Evolutionary conservation across 2,329 filamentous ascomycete genomes (phyloP).

Genomic region (Herpomyces periplanetae): DNA sequence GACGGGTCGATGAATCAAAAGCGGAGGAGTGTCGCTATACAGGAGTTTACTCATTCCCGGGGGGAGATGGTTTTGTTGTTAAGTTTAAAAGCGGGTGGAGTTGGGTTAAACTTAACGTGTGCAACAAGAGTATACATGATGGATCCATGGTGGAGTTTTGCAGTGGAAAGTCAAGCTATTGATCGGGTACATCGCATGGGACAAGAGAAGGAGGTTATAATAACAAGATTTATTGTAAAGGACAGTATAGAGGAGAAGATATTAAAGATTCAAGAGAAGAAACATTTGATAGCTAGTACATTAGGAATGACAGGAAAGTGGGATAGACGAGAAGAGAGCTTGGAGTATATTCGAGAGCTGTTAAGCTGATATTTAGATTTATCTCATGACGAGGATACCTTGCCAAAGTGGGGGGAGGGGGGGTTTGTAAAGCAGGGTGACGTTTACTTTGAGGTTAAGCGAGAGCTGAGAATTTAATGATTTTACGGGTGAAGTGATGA

Average conservation of each 20-base stretch:
- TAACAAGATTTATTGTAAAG: constrained; percentile 56
- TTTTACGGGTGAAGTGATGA: too few species aligned
- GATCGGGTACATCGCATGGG: constrained; percentile 93
- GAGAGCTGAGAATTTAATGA: too few species aligned
- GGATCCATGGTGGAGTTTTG: constrained; percentile 98
- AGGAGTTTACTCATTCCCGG: constrained; percentile 20
- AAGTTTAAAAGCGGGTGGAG: constrained; percentile 54
- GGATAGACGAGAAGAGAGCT: too few species aligned
- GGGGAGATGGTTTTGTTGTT: constrained; percentile 35
- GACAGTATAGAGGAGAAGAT: constrained; percentile 82
- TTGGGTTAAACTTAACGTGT: constrained; percentile 62
- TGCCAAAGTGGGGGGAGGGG: too few species aligned
- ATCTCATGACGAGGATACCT: too few species aligned
- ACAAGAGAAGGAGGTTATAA: constrained; percentile 45
- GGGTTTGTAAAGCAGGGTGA: too few species aligned
- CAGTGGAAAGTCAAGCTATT: constrained; percentile 81
- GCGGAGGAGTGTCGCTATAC: constrained; percentile 32
- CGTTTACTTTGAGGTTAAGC: too few species aligned
- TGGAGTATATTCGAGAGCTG: too few species aligned
- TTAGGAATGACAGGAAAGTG: too few species aligned
- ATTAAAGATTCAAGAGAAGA: constrained; percentile 64
- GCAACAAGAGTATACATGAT: constrained; percentile 86
- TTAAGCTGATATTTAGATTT: too few species aligned
- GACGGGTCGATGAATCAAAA: constrained; percentile 73
- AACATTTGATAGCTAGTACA: constrained; percentile 95